Evolutionary conservation across 495 filamentous ascomycete species (phyloP), one percentile per base, ranked within the genome.

Genomic region (Penicillium taxi): DNA sequence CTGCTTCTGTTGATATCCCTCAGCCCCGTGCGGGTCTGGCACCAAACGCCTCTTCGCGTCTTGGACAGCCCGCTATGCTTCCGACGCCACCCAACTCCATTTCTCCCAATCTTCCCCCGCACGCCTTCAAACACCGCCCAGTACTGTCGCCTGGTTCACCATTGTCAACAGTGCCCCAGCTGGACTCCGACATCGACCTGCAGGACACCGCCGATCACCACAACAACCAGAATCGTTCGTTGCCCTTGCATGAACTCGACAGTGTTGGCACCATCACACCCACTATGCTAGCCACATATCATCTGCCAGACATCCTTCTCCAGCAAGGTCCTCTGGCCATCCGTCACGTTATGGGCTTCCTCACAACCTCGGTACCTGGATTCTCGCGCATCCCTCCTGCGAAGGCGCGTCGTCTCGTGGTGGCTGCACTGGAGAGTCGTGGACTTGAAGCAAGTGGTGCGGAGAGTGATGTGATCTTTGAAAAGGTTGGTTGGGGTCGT

Each of bases 51-150:
- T 53, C 75, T 63, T 61, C 72, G 58, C 74, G 68, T 66, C 63
- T 63, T 37, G 68, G 66, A 47, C 69, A 73, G 62, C 64, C 72
- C 44, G 54, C 53, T 37, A 68, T 73, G 62, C 79, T 96, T 48
- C 89, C 82, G 33, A 96, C 90, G 63, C 90, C 90, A 52, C 90
- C 90, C 35, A 93, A 93, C 66, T 96, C 91, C 55, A 89, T 96
- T 58, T 96, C 90, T 24, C 91, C 90, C 20, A 80, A 77, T 35
- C 75, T 96, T 34, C 80, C 84, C 48, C 84, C 91, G 29, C 86
- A 89, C 42, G 80, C 76, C 49, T 80, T 84, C 52, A 78, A 77
- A 49, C 52, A 54, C 15, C 63, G 58, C 46, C 50, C 52, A 17
- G 53, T 46, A 26, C 63, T 49, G 24, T 58, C 53, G 28, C 58